Conservation (phyloP, 2,329 filamentous ascomycete genomes). For the Neonectria neomacrospora region DNA sequence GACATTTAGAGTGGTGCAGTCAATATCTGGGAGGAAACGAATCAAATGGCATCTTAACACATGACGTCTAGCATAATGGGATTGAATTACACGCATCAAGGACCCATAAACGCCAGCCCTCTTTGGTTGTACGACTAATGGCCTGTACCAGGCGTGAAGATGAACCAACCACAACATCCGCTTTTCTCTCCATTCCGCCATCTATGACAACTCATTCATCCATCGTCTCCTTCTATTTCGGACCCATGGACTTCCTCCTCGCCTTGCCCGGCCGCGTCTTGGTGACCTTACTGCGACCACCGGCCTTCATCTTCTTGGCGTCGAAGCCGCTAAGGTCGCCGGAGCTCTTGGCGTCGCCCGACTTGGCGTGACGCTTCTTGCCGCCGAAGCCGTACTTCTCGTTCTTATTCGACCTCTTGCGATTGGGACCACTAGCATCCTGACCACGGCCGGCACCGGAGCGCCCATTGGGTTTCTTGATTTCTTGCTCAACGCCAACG, state of each 20-base stretch:
- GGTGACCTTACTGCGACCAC: conserved; percentile 49
- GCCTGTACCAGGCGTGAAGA: conserved; percentile 21
- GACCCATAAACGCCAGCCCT: conserved; percentile 32
- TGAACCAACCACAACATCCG: conserved; percentile 7
- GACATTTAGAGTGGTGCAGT: too few species aligned
- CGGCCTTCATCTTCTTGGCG: conserved; percentile 82
- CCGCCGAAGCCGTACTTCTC: conserved; percentile 95
- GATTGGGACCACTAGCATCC: conserved; percentile 55
- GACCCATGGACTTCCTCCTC: conserved; percentile 58
- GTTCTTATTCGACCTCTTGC: conserved; percentile 93
- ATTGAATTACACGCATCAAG: conserved; percentile 41
- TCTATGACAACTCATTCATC: conserved; percentile 11
- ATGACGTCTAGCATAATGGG: conserved; percentile 14
- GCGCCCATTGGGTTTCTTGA: conserved; percentile 54
- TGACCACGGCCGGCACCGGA: conserved; percentile 53
- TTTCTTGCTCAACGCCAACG: conserved; percentile 80
- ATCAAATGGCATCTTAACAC: not conserved
- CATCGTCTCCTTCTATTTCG: conserved; percentile 28
- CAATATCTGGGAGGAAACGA: too few species aligned
- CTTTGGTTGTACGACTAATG: conserved; percentile 24
- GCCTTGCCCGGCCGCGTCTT: conserved; percentile 63
- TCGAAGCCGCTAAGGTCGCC: conserved; percentile 85
- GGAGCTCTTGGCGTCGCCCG: conserved; percentile 85
- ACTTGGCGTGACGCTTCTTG: conserved; percentile 93
- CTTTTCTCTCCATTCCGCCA: conserved; percentile 18